Base-by-base conservation (phyloP, 768 basidiomycete species). In the Phaffia australis region DNA sequence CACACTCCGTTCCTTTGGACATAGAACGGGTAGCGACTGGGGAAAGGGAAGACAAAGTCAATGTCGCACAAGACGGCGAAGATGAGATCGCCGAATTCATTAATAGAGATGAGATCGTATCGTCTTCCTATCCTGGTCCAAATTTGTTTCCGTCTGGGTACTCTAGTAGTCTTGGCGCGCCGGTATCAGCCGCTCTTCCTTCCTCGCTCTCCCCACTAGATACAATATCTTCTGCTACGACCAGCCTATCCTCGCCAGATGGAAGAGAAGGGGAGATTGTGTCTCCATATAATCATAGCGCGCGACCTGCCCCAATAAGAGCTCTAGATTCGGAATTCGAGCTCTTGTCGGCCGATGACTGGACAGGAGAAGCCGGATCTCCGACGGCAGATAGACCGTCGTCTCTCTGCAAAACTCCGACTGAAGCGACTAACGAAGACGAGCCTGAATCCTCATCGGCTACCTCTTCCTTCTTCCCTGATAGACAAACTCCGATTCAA, bases 291-390 rank as follows among this genome's bases (percentile, higher is more conserved):
- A 42, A 5, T 19, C 30, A 14, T 32, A 50, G 11, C 50, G 8
- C 32, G 11, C 62, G 63, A 19, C 63, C 63, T 19, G n/a, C 32
- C 42, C 35, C 63, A 2, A 27, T 48, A 1, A 60, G 66, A 11
- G 66, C 66, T 21, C 47, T 67, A 6, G 66, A 60, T 9, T 67
- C 66, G 8, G 66, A 67, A 25, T 67, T 67, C 23, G 66, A 67
- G 47, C 42, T 67, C 42, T 35, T 67, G 55, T 60, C 49, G n/a
- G 55, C 61, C 35, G 60, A 62, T 32, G 66, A 67, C 56, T 67
- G 66, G 66, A 51, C 35, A 42, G 35, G 35, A 11, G 35, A 42
- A 42, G 35, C 35, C 35, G 35, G 11, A 11, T 42, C 11, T 42
- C 35, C 35, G 4, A 42, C 35, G 11, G 11, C 35, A 11, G 35